A percentile compares a stretch with the other conserved stretches of the same genome.
Evolutionary conservation across 177 flowering plant species (phyloP).

Genomic region (Telopea speciosissima): DNA sequence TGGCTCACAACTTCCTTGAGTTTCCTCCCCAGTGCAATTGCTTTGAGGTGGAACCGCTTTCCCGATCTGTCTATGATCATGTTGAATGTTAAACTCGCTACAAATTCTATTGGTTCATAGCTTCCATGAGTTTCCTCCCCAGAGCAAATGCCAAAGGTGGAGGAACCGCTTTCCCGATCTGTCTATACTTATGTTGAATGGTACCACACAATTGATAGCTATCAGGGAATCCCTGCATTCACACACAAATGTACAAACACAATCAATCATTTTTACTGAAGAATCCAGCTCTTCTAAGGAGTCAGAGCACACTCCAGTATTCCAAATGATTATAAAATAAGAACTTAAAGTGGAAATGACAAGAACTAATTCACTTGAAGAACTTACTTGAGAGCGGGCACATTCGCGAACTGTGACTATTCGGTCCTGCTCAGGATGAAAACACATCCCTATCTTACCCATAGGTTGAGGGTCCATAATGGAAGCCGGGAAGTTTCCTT

Average conservation of each 20-base stretch:
- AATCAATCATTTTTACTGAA: not conserved
- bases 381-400: slow-evolving; percentile 78
- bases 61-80: not conserved
- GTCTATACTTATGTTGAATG: slow-evolving; percentile 23
- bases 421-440: slow-evolving; percentile 90
- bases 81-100: not conserved
- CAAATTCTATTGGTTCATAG: not conserved
- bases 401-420: slow-evolving; percentile 91
- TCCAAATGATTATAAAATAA: no score
- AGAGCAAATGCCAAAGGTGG: not conserved
- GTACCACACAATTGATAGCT: slow-evolving; percentile 62
- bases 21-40: not conserved
- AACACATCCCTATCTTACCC: slow-evolving; percentile 98
- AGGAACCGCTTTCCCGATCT: no score
- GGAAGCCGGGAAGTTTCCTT: slow-evolving; percentile 91
- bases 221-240: slow-evolving; percentile 76
- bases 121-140: not conserved
- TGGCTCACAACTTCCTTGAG: not conserved
- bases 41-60: not conserved
- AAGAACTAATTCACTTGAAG: not conserved
- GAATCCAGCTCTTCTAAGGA: not conserved
- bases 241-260: not conserved
- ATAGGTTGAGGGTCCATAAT: slow-evolving; percentile 94
- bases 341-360: no score
- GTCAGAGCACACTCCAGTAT: not conserved